These are phyloP conservation scores for Eucalyptus coolabah DNA, from an alignment of 345 rosid genomes.

Conservation along the genomic window DNA sequence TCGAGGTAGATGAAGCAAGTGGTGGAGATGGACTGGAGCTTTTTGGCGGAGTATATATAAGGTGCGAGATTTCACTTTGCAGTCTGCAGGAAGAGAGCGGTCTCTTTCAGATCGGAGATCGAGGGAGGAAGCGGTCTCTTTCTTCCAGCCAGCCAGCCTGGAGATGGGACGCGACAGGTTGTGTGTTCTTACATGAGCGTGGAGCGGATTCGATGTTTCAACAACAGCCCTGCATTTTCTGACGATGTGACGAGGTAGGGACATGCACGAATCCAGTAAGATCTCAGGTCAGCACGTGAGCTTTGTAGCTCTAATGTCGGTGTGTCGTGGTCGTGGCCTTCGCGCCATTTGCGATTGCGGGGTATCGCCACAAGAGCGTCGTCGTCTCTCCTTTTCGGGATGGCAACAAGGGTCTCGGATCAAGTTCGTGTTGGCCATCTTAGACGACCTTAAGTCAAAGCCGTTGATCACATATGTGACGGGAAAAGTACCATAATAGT, in stretches of 20 bases:
- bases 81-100: background rate
- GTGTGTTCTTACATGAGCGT: background rate
- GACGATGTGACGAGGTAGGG: background rate
- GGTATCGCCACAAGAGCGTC: background rate
- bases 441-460: background rate
- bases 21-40: background rate
- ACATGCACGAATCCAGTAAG: background rate
- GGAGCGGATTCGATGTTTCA: background rate
- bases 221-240: background rate
- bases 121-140: background rate
- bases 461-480: background rate
- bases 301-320: background rate
- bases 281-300: background rate
- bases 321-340: background rate
- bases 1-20: background rate
- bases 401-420: background rate
- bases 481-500: too few relatives aligned
- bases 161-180: background rate
- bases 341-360: background rate
- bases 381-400: background rate
- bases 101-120: background rate
- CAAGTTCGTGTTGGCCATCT: background rate
- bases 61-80: background rate
- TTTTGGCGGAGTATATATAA: background rate
- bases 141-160: background rate